Percentiles rank a stretch among this genome's conserved stretches.
These are phyloP conservation scores for Sherardia arvensis DNA, from an alignment of 257 asterid species.

Conservation along the genomic window DNA sequence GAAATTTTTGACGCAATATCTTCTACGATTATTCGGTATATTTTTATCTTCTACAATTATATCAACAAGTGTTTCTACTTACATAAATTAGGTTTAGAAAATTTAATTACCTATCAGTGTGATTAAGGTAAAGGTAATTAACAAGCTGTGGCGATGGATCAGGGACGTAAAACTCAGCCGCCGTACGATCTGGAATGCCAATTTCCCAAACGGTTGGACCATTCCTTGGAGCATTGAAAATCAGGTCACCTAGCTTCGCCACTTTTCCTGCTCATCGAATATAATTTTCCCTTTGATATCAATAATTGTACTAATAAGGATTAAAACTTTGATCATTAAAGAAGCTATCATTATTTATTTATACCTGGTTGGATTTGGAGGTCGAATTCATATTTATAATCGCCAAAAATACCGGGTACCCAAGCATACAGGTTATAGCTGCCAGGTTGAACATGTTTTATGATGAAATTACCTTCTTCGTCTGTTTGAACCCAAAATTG, in stretches of 20 bases:
- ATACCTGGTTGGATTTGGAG: conserved; percentile 32
- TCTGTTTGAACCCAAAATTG: conserved; percentile 64
- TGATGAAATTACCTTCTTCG: conserved; percentile 33
- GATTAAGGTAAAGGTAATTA: conserved; percentile 10
- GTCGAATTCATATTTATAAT: conserved; percentile 26
- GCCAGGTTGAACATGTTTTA: conserved; percentile 28
- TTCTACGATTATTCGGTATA: too few relatives aligned
- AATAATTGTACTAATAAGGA: neutral
- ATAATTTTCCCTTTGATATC: neutral
- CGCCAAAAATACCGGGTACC: conserved; percentile 63
- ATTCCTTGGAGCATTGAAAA: conserved; percentile 28
- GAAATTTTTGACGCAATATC: too few relatives aligned
- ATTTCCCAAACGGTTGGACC: conserved; percentile 36
- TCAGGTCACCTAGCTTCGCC: conserved; percentile 9
- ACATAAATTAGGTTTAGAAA: too few relatives aligned
- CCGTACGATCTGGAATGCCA: conserved; percentile 31
- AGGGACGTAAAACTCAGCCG: conserved; percentile 28
- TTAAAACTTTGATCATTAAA: neutral
- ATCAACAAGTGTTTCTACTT: too few relatives aligned
- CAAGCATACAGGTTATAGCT: conserved; percentile 47
- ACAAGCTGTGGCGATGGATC: conserved; percentile 15
- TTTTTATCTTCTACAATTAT: too few relatives aligned
- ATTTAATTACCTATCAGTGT: conserved; percentile 6
- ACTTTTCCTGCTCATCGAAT: conserved; percentile 15
- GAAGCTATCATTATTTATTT: neutral